Percentiles rank a stretch among this genome's conserved stretches.
Conservation (phyloP, 768 basidiomycete species). For the Boletus vermiculosoides region DNA sequence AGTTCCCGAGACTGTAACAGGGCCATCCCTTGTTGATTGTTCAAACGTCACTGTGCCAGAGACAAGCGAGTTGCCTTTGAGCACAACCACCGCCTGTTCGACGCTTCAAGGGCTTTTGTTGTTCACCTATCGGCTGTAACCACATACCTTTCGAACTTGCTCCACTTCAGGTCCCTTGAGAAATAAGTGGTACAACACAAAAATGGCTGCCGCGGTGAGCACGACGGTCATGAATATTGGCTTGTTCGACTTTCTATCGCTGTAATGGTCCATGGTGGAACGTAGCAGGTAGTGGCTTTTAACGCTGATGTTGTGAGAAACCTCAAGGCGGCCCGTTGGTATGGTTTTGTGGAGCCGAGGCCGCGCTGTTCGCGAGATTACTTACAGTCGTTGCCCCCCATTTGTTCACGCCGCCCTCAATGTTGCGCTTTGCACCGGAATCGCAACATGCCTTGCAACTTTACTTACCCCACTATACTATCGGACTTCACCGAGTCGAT, state of each 20-base stretch:
- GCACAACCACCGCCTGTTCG: slow-evolving; percentile 54
- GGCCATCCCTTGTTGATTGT: slow-evolving; percentile 47
- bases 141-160: slow-evolving; percentile 23
- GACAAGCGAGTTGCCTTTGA: slow-evolving; percentile 60
- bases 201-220: slow-evolving; percentile 15
- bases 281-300: not conserved
- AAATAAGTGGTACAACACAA: slow-evolving; percentile 21
- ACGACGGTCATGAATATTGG: slow-evolving; percentile 13
- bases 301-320: not conserved
- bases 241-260: slow-evolving; percentile 23
- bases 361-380: not conserved
- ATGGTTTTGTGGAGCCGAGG: not conserved
- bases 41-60: slow-evolving; percentile 65
- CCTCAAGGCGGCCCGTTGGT: not conserved
- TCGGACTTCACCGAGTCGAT: too few species aligned
- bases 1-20: slow-evolving; percentile 62
- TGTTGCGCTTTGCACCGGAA: not conserved
- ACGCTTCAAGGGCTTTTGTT: not conserved
- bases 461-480: too few species aligned
- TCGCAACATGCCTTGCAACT: not conserved
- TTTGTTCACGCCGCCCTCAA: not conserved
- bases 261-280: slow-evolving; percentile 21
- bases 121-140: not conserved
- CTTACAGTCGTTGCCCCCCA: not conserved
- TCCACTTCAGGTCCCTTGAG: slow-evolving; percentile 17